Percentiles rank a stretch among this genome's conserved stretches.
Evolutionary conservation across 345 rosid species (phyloP).

Genomic region (Lepidium aucheri): DNA sequence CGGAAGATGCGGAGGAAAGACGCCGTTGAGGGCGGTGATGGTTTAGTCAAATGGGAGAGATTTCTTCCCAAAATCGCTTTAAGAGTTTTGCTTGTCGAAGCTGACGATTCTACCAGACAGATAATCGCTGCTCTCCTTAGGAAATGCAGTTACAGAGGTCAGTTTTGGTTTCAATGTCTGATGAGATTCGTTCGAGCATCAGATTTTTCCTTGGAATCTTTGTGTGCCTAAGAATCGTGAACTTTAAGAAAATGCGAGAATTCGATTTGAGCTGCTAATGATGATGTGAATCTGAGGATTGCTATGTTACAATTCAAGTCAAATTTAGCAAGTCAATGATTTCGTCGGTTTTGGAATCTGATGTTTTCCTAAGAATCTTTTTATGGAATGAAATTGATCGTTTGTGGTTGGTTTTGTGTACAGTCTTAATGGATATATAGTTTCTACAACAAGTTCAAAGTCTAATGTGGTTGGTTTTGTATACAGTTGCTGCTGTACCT

Average conservation of each 20-base stretch:
- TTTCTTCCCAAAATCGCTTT: conserved; percentile 60
- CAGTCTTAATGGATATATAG: no score
- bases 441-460: background rate
- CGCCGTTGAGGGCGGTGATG: conserved; percentile 23
- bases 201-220: background rate
- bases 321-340: conserved; percentile 5
- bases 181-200: background rate
- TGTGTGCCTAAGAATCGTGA: background rate
- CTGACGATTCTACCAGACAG: conserved; percentile 94
- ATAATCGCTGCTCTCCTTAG: conserved; percentile 75
- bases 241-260: background rate
- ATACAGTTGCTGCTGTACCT: conserved; percentile 63
- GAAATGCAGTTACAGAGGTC: conserved; percentile 84
- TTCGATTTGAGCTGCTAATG: conserved; percentile 5
- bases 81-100: conserved; percentile 79
- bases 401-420: background rate
- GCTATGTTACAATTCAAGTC: background rate
- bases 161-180: conserved; percentile 10
- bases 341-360: background rate
- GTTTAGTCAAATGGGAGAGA: conserved; percentile 54
- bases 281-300: background rate
- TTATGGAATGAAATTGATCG: background rate
- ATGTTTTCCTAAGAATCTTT: background rate
- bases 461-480: background rate
- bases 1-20: conserved; percentile 21